Evolutionary conservation across 176 grass and related monocot species (phyloP).

Genomic region (Musa itinerans): DNA sequence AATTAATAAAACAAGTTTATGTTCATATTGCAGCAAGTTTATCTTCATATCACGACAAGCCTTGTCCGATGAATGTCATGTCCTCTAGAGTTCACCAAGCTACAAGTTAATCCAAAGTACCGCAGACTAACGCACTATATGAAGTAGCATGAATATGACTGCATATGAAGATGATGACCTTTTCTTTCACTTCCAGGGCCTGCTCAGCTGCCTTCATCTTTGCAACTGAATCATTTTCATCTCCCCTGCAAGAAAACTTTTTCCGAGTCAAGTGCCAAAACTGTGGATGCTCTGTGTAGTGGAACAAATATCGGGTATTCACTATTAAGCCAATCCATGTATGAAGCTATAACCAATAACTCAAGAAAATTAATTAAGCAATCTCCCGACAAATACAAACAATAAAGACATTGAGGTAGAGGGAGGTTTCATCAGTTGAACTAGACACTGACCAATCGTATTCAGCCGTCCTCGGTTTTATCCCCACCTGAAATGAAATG

Average conservation of each 20-base stretch:
- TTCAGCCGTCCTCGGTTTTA: background rate
- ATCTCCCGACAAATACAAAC: background rate
- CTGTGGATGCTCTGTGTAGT: background rate
- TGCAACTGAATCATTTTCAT: conserved; percentile 48
- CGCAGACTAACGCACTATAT: background rate
- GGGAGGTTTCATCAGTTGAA: background rate
- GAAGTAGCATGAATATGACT: background rate
- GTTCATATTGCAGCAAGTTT: background rate
- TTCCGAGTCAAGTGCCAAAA: background rate
- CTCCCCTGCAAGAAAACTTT: conserved; percentile 25
- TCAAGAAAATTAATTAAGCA: no score
- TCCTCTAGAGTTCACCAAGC: background rate
- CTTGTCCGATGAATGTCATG: background rate
- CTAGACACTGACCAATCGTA: background rate
- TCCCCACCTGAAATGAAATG: background rate
- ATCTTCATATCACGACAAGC: no score
- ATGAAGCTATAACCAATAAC: no score
- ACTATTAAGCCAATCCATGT: background rate
- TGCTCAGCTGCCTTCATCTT: conserved; percentile 61
- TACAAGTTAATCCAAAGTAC: background rate
- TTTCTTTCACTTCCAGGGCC: conserved; percentile 80
- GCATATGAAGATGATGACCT: conserved; percentile 36
- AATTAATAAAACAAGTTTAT: background rate
- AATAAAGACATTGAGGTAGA: background rate
- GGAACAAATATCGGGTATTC: background rate